Percentiles rank a stretch among this genome's conserved stretches.
phyloP scores from a whole-genome alignment of 768 basidiomycete genomes.

The Phaeotremella fagi region DNA sequence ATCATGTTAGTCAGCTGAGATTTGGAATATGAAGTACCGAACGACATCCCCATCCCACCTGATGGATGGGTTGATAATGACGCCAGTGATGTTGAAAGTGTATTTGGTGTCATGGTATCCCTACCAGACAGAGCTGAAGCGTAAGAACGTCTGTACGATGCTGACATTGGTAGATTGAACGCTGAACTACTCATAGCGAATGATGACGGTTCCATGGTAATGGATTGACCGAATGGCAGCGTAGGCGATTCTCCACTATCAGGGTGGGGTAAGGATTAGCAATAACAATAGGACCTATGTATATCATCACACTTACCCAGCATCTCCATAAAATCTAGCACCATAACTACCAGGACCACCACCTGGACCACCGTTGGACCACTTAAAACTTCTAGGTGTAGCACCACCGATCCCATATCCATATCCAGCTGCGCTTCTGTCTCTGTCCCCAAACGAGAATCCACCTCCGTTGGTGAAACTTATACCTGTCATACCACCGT shows the following conservation, averaged over 20 bases:
- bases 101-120: conserved; percentile 7
- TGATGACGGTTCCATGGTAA: conserved; percentile 39
- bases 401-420: conserved; percentile 6
- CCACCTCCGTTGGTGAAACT: conserved; percentile 40
- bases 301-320: conserved; percentile 27
- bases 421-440: conserved; percentile 14
- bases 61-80: conserved; percentile 34
- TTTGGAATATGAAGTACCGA: conserved; percentile 32
- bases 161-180: conserved; percentile 37
- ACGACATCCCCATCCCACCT: conserved; percentile 20
- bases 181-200: conserved; percentile 28
- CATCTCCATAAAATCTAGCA: conserved; percentile 37
- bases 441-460: conserved; percentile 31
- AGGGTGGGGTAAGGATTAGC: not conserved
- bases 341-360: conserved; percentile 37
- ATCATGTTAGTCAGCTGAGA: conserved; percentile 31
- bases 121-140: conserved; percentile 27
- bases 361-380: conserved; percentile 21
- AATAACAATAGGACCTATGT: not conserved
- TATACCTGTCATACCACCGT: conserved; percentile 36
- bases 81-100: conserved; percentile 34
- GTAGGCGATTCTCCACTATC: conserved; percentile 30
- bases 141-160: conserved; percentile 36
- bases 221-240: conserved; percentile 33
- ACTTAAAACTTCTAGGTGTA: conserved; percentile 9